phyloP scores from a whole-genome alignment of 345 rosid species.

The Rhodamnia rubescens region DNA sequence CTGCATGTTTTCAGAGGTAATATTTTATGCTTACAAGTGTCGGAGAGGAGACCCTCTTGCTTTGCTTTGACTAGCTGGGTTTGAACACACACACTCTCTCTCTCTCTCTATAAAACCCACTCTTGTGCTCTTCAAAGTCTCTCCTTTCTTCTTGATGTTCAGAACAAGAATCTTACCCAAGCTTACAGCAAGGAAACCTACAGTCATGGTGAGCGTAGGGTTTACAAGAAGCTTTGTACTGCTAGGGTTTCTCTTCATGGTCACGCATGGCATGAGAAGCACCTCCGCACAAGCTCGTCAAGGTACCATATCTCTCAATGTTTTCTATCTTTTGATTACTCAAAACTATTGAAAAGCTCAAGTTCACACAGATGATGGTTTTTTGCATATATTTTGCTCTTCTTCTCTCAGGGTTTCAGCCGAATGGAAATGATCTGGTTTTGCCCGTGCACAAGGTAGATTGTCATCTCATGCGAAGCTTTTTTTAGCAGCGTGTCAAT shows the following conservation, averaged over 20 bases:
- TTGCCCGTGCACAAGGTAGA: background rate
- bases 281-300: conserved; percentile 9
- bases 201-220: conserved; percentile 16
- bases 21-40: conserved; percentile 5
- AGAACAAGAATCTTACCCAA: background rate
- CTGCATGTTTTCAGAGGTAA: conserved; percentile 6
- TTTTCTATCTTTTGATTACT: background rate
- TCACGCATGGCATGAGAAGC: conserved; percentile 3
- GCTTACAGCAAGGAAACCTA: background rate
- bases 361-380: background rate
- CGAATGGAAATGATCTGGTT: background rate
- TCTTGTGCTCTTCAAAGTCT: conserved; percentile 1
- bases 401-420: background rate
- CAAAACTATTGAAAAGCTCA: background rate
- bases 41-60: conserved; percentile 26
- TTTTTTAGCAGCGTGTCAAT: background rate
- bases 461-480: background rate
- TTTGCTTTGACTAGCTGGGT: conserved; percentile 19
- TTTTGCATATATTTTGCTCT: background rate
- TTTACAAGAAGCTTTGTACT: conserved; percentile 9
- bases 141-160: conserved; percentile 13
- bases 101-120: conserved; percentile 26
- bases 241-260: conserved; percentile 20
- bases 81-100: conserved; percentile 8
- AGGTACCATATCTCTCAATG: conserved; percentile 11